Conservation (phyloP, 805 yeast genomes). For the Cyberlindnera suaveolens region DNA sequence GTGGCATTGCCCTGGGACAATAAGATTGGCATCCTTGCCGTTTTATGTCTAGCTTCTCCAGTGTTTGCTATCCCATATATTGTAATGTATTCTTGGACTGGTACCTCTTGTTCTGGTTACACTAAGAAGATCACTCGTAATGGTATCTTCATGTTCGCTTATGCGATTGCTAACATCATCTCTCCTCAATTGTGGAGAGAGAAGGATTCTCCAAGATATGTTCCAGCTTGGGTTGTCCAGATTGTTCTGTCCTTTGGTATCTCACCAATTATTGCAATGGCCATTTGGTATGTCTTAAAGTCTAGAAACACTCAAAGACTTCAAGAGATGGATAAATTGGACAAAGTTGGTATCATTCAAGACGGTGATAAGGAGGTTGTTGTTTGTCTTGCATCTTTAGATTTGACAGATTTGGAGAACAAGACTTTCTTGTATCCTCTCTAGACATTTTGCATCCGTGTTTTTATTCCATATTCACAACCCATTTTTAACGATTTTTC, state of each 20-base stretch:
- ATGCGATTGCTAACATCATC: conserved; percentile 43
- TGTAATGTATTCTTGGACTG: conserved; percentile 30
- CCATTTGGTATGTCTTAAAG: conserved; percentile 39
- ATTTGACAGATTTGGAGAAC: conserved; percentile 48
- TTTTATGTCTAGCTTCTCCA: conserved; percentile 40
- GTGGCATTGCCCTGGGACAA: conserved; percentile 39
- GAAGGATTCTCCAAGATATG: conserved; percentile 39
- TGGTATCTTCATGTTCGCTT: conserved; percentile 38
- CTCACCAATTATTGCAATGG: conserved; percentile 38
- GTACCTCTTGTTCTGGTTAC: conserved; percentile 37
- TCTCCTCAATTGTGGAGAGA: conserved; percentile 52
- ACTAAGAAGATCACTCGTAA: conserved; percentile 45
- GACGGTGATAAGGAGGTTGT: conserved; percentile 30
- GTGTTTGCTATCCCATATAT: conserved; percentile 39
- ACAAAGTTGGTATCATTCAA: conserved; percentile 24
- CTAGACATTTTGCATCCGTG: not conserved
- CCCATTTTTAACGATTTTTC: not conserved
- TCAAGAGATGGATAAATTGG: conserved; percentile 11
- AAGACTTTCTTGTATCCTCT: conserved; percentile 44
- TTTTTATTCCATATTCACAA: not conserved
- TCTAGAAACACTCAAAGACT: conserved; percentile 39
- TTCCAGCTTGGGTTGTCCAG: conserved; percentile 49
- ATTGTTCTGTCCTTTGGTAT: conserved; percentile 43
- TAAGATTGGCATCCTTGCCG: conserved; percentile 41
- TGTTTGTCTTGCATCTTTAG: conserved; percentile 36